These are phyloP conservation scores for Camellia japonica DNA, from an alignment of 148 eudicot genomes.

Conservation along the genomic window DNA sequence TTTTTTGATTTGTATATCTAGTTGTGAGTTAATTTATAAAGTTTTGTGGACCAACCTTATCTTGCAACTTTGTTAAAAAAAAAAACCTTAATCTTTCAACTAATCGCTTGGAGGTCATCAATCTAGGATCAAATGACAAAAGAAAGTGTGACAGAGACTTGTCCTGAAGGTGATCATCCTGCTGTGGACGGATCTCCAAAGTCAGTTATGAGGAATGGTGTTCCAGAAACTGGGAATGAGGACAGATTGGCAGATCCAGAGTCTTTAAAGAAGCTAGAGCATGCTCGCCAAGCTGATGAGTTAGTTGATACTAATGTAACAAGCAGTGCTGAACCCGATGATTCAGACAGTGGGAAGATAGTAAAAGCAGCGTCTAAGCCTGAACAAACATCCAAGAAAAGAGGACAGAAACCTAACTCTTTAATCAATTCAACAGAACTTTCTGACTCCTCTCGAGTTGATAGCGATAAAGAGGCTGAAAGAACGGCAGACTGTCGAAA, in stretches of 20 bases:
- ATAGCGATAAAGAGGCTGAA: slow-evolving; percentile 36
- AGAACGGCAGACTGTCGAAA: slow-evolving; percentile 23
- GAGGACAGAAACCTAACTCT: slow-evolving; percentile 40
- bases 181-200: slow-evolving; percentile 37
- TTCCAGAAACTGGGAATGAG: slow-evolving; percentile 32
- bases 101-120: slow-evolving; percentile 5
- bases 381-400: slow-evolving; percentile 36
- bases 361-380: slow-evolving; percentile 36
- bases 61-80: neutral
- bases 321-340: slow-evolving; percentile 35
- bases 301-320: slow-evolving; percentile 26
- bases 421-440: slow-evolving; percentile 37
- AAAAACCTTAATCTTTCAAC: neutral
- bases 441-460: slow-evolving; percentile 28
- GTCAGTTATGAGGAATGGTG: slow-evolving; percentile 57
- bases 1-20: neutral
- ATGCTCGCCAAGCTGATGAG: slow-evolving; percentile 23
- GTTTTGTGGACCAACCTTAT: neutral
- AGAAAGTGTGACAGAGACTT: slow-evolving; percentile 41
- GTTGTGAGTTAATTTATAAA: neutral
- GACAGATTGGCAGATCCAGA: slow-evolving; percentile 32
- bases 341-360: slow-evolving; percentile 28
- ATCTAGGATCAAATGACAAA: slow-evolving; percentile 31
- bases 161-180: slow-evolving; percentile 26
- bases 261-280: slow-evolving; percentile 32